Conservation (phyloP, 257 asterid species). For the Vinca minor region DNA sequence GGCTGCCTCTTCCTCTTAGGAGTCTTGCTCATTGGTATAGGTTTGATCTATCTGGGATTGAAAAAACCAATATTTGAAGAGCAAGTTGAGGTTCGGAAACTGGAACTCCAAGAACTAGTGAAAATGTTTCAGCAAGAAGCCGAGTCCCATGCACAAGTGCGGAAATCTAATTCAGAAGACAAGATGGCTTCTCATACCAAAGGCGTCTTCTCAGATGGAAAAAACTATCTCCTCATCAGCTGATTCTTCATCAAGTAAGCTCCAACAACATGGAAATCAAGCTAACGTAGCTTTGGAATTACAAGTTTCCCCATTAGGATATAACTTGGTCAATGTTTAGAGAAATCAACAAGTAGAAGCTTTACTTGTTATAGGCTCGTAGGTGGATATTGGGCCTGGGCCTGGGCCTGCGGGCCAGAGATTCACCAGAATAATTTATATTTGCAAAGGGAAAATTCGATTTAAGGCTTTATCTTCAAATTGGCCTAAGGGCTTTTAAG, state of each 20-base stretch:
- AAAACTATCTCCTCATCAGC: slow-evolving; percentile 47
- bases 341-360: not conserved
- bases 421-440: too few species aligned
- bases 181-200: slow-evolving; percentile 76
- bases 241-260: not conserved
- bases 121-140: slow-evolving; percentile 87
- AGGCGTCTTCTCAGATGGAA: slow-evolving; percentile 41
- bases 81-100: slow-evolving; percentile 65
- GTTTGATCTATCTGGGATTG: slow-evolving; percentile 70
- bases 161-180: slow-evolving; percentile 44
- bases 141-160: slow-evolving; percentile 85
- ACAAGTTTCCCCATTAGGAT: not conserved
- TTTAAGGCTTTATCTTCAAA: too few species aligned
- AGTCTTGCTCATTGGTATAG: slow-evolving; percentile 46
- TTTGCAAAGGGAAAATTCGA: too few species aligned
- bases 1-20: slow-evolving; percentile 56
- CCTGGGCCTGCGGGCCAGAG: too few species aligned
- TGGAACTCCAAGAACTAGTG: slow-evolving; percentile 70
- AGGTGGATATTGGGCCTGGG: too few species aligned
- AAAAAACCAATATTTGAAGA: slow-evolving; percentile 57
- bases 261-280: not conserved
- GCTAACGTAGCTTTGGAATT: too few species aligned
- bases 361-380: too few species aligned
- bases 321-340: not conserved
- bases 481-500: too few species aligned